These are phyloP conservation scores for Thermomyces lanuginosus DNA, from an alignment of 2,329 filamentous ascomycete species.

Conservation along the genomic window DNA sequence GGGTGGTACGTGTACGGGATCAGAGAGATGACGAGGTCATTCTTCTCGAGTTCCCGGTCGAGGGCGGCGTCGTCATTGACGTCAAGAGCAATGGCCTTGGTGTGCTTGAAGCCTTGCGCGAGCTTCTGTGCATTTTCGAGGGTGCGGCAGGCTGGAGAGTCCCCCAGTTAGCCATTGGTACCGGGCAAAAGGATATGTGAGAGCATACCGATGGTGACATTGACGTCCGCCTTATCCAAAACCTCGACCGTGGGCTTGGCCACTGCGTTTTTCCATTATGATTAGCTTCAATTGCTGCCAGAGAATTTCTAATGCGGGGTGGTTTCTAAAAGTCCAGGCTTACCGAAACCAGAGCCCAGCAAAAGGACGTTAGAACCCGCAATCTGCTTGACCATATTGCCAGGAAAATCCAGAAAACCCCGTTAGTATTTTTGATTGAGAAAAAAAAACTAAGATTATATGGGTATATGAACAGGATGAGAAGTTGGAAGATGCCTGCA, in stretches of 20 bases:
- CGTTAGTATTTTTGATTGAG: background rate
- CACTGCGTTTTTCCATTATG: constrained; percentile 29
- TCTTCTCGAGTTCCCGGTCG: constrained; percentile 62
- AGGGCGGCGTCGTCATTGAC: constrained; percentile 61
- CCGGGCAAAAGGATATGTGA: constrained; percentile 2
- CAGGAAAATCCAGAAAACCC: background rate
- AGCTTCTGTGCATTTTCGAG: constrained; percentile 62
- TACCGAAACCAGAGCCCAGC: constrained; percentile 24
- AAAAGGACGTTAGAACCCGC: constrained; percentile 25
- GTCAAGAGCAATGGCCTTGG: constrained; percentile 66
- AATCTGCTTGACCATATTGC: constrained; percentile 21
- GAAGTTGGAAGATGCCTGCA: no score
- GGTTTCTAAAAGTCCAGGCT: background rate
- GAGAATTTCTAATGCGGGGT: constrained; percentile 1
- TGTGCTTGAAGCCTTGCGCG: constrained; percentile 52
- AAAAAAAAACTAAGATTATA: background rate
- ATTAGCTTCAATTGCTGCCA: constrained; percentile 10
- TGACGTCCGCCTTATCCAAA: constrained; percentile 42
- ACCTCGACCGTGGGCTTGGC: constrained; percentile 49
- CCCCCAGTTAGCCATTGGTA: background rate
- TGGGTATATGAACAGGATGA: no score
- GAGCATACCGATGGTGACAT: constrained; percentile 47
- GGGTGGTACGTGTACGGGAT: constrained; percentile 89
- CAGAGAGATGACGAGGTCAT: constrained; percentile 62
- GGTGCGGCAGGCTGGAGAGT: constrained; percentile 57